phyloP scores from a whole-genome alignment of 2,329 filamentous ascomycete genomes.

The Aspergillus sp. region DNA sequence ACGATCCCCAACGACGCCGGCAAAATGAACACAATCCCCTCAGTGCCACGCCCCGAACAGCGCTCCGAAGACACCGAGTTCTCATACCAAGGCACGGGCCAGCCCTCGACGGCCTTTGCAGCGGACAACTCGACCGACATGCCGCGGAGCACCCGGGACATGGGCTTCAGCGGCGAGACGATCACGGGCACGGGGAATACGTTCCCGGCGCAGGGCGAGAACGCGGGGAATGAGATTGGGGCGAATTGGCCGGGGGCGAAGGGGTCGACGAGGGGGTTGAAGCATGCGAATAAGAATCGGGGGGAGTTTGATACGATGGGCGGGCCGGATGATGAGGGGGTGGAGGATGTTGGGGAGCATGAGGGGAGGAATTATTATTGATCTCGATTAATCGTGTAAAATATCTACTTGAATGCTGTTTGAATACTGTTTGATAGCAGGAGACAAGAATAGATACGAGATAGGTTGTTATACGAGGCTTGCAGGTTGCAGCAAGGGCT shows the following conservation, averaged over 20 bases:
- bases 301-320: conserved; percentile 36
- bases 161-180: conserved; percentile 37
- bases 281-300: conserved; percentile 39
- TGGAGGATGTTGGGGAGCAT: conserved; percentile 26
- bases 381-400: too few relatives aligned
- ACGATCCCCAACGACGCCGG: conserved; percentile 49
- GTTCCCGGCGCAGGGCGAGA: conserved; percentile 38
- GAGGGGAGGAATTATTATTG: conserved; percentile 20
- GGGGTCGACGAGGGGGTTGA: conserved; percentile 38
- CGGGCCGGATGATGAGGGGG: conserved; percentile 35
- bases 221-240: conserved; percentile 32
- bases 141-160: conserved; percentile 39
- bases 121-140: conserved; percentile 52
- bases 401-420: too few relatives aligned
- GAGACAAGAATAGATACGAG: too few relatives aligned
- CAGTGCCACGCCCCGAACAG: conserved; percentile 50
- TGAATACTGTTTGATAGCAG: too few relatives aligned
- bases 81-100: conserved; percentile 38
- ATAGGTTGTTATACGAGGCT: too few relatives aligned
- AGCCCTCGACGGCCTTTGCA: conserved; percentile 39
- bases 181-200: conserved; percentile 43
- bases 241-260: conserved; percentile 34
- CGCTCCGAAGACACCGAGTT: conserved; percentile 30
- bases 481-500: too few relatives aligned
- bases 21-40: conserved; percentile 46